Evolutionary conservation across 1,284 basidiomycete species (phyloP), one percentile per base, ranked within the genome.

Genomic region (Pseudozyma sp.): DNA sequence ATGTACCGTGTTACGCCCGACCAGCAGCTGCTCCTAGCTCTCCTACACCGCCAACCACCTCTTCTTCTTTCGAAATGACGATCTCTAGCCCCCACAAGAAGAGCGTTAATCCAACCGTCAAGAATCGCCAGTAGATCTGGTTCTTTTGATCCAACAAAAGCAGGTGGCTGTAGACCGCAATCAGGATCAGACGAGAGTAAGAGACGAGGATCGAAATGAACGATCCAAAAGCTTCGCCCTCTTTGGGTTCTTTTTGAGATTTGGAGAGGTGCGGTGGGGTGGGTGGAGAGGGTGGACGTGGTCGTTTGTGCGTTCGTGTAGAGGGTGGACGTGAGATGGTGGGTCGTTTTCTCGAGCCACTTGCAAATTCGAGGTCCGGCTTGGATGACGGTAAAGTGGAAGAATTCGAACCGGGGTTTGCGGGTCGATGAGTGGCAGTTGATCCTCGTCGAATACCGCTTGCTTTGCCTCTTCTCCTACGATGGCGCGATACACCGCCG

Each of bases 81-180:
- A 83, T 74, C 49, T 83, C 82, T n/a, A 83, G 48, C 16, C 78
- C 73, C 82, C 82, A 83, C 38, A 83, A 43, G 19, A 70, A 52
- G 14, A 84, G 63, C 6, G 82, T 81, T 36, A 82, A 66, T 18
- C 75, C 80, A 5, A 84, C 81, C 35, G 82, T 82, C n/a, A 83
- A 57, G 55, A 83, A 80, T 12, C 83, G 70, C 81, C 81, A 83
- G 65, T 83, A 82, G 45, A 78, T 75, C 74, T 83, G 81, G 51
- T 84, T 80, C 39, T 69, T 74, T 59, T 84, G 82, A 52, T 84
- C 83, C 9, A 84, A 62, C 48, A 84, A 67, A 45, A 84, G 57
- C 40, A 84, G 57, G 43, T 84, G 83, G 16, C 68, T 75, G 68
- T 84, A 84, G 35, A 83, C 82, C 0, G 82, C 82, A 34, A 84